Base-by-base conservation (phyloP, 164 flowering plant species). In the Vitis rotundifolia region DNA sequence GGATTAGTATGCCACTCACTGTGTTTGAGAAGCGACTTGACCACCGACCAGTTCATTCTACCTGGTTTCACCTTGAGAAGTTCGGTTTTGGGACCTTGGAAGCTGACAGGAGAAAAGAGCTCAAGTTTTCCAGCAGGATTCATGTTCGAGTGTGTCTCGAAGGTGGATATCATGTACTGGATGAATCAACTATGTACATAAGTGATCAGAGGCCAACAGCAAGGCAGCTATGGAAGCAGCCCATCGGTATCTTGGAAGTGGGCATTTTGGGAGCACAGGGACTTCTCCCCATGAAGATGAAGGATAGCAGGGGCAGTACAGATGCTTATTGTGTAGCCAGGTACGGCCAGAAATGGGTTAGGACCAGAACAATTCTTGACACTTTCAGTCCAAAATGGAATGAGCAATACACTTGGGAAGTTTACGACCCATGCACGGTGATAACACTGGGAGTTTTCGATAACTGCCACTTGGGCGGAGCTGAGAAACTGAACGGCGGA, bases 381-480 rank as follows among this genome's bases (percentile, higher is more conserved):
- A 77, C 75, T 68, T 74, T 79, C 64, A 72, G 29, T 61, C 91
- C 91, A 47, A 82, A 71, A 69, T 86, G 88, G 90, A 83, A 86
- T 37, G 88, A 86, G 83, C 90, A 86, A 28, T 86, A 87, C 76
- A 83, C 85, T 8, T 87, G 91, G 91, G 87, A 87, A 69, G 91
- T 87, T 9, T 85, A 85, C 29, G 91, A 85, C 50, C 90, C 90
- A 3, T 85, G 86, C 78, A 87, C 91, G 1, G 88, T 87, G 5
- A 82, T 83, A 26, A 83, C 88, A 0, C 19, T 87, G 9, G 91
- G 88, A 56, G 86, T 87, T 18, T 87, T 87, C 56, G 87, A 83
- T 55, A 87, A 87, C 67, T 74, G 85, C 70, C 87, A 85, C 53
- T 61, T 85, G 51, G 75, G 77, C 1, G 80, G 76, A 19, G 61